Conservation (phyloP, 2,329 filamentous ascomycete genomes). For the Pyrenophora graminea region DNA sequence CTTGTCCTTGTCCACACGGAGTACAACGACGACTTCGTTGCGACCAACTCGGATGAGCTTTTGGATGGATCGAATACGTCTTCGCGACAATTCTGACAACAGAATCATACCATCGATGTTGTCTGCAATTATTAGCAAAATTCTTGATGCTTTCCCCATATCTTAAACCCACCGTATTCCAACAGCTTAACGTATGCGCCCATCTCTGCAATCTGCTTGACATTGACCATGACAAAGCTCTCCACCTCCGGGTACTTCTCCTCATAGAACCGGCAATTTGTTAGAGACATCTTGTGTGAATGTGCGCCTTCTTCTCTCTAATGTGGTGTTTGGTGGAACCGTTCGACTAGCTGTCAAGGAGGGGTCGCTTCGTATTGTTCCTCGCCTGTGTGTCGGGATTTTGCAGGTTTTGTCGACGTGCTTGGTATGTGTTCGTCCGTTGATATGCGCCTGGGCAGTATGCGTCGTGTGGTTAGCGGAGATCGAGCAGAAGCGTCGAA, state of each 20-base stretch:
- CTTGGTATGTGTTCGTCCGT: background rate
- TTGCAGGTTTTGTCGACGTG: background rate
- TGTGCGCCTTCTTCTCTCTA: slow-evolving; percentile 18
- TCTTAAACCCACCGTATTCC: slow-evolving; percentile 66
- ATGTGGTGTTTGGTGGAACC: slow-evolving; percentile 9
- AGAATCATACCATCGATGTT: slow-evolving; percentile 99
- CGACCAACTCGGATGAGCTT: slow-evolving; percentile 97
- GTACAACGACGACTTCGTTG: slow-evolving; percentile 97
- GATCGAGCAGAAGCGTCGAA: slow-evolving; percentile 4
- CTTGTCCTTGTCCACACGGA: slow-evolving; percentile 99
- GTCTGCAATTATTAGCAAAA: slow-evolving; percentile 55
- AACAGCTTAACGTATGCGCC: slow-evolving; percentile 99
- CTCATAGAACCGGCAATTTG: slow-evolving; percentile 96
- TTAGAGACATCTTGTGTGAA: slow-evolving; percentile 78
- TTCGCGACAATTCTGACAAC: slow-evolving; percentile 92
- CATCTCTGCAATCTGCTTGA: slow-evolving; percentile 99
- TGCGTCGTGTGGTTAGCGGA: background rate
- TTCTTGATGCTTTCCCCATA: background rate
- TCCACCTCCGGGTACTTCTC: slow-evolving; percentile 98
- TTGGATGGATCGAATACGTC: slow-evolving; percentile 98
- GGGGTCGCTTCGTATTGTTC: slow-evolving; percentile 4
- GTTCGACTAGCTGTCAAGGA: slow-evolving; percentile 4
- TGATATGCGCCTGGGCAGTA: background rate
- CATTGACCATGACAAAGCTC: slow-evolving; percentile 99
- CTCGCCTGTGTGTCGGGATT: background rate